Conservation (phyloP, 768 basidiomycete species). For the Gyrodon lividus region DNA sequence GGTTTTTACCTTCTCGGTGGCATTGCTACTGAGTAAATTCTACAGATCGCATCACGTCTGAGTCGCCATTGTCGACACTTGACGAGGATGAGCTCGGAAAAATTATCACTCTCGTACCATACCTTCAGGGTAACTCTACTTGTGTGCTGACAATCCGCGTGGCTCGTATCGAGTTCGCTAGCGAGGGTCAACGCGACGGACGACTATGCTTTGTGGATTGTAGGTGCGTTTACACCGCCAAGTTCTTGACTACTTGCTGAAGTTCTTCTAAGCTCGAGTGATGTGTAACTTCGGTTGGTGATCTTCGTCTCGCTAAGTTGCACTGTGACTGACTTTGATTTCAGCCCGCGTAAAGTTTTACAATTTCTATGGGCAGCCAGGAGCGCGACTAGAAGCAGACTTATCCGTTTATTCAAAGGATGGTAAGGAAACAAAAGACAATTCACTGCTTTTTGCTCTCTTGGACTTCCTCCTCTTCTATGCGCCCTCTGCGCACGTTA, state of each 20-base stretch:
- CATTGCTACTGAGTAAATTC: neutral
- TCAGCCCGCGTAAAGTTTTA: conserved; percentile 35
- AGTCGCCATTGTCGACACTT: conserved; percentile 7
- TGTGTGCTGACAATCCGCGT: neutral
- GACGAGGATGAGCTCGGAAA: conserved; percentile 6
- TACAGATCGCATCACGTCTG: conserved; percentile 14
- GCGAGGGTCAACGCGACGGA: neutral
- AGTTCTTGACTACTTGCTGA: neutral
- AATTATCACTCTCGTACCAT: neutral
- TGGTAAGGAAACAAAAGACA: conserved; percentile 7
- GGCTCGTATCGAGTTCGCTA: neutral
- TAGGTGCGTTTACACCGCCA: neutral
- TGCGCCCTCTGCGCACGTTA: conserved; percentile 44
- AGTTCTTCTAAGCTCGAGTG: neutral
- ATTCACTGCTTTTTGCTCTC: conserved; percentile 35
- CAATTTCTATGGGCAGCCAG: conserved; percentile 46
- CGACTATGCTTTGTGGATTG: conserved; percentile 5
- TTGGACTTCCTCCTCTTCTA: conserved; percentile 43
- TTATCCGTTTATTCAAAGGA: conserved; percentile 35
- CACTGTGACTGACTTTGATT: neutral
- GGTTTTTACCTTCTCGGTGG: neutral
- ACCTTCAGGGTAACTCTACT: neutral
- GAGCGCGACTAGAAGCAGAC: conserved; percentile 43
- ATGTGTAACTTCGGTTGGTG: conserved; percentile 4
- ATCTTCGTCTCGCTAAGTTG: conserved; percentile 1